Conservation (phyloP, 192 early-diverging fungal species). For the Coemansia sp. region DNA sequence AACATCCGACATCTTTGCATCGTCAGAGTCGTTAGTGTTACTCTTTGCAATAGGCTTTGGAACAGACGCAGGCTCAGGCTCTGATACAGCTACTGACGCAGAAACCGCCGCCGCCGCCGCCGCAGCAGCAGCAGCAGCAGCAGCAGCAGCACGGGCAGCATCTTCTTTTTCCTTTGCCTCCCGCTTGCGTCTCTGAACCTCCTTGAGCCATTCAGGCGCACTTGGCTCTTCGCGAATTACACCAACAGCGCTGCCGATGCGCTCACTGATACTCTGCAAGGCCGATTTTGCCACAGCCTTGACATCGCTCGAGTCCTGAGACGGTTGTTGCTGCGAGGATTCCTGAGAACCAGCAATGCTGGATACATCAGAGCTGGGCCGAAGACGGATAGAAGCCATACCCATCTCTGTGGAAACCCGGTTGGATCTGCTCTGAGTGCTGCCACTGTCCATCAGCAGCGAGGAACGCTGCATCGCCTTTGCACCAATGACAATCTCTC, state of each 20-base stretch:
- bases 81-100: neutral
- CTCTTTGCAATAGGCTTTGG: neutral
- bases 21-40: neutral
- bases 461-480: conserved; percentile 35
- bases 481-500: conserved; percentile 37
- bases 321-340: neutral
- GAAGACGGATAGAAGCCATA: conserved; percentile 37
- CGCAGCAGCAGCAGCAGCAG: conserved; percentile 13
- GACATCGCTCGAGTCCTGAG: neutral
- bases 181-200: conserved; percentile 52
- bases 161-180: conserved; percentile 38
- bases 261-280: conserved; percentile 45
- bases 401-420: conserved; percentile 19
- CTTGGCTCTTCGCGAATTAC: conserved; percentile 10
- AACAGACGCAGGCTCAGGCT: neutral
- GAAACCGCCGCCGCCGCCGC: neutral
- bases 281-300: conserved; percentile 18
- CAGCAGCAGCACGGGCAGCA: conserved; percentile 10
- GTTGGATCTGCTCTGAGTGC: conserved; percentile 12
- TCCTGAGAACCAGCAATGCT: neutral
- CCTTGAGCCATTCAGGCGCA: conserved; percentile 46
- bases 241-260: conserved; percentile 15
- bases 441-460: conserved; percentile 23
- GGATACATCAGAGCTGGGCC: conserved; percentile 38
- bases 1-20: neutral